These are phyloP conservation scores for Cyclotella atomus DNA, from an alignment of 108 stramenopile genomes.

Conservation along the genomic window DNA sequence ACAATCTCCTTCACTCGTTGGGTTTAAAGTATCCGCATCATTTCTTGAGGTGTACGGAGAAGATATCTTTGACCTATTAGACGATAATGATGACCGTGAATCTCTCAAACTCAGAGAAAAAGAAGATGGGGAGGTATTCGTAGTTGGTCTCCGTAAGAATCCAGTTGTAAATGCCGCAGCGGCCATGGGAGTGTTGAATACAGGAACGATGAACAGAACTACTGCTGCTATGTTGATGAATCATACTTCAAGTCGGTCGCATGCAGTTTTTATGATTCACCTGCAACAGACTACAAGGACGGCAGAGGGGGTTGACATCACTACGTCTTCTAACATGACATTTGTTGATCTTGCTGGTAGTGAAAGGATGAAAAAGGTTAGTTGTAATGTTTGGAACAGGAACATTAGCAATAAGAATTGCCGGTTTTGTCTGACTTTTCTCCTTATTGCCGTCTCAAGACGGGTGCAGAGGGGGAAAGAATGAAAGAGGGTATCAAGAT, in stretches of 20 bases:
- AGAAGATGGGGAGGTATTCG: conserved; percentile 30
- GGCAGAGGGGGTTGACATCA: conserved; percentile 65
- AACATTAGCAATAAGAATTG: no score
- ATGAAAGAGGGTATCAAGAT: conserved; percentile 93
- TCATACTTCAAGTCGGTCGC: conserved; percentile 77
- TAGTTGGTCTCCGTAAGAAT: conserved; percentile 49
- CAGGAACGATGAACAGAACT: conserved; percentile 90
- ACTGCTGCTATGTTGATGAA: conserved; percentile 95
- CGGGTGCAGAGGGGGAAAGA: conserved; percentile 88
- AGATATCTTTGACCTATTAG: conserved; percentile 91
- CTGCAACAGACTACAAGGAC: conserved; percentile 56
- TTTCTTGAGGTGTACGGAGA: conserved; percentile 97
- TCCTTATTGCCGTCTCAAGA: no score
- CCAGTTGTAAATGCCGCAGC: conserved; percentile 45
- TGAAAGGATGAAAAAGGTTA: conserved; percentile 96
- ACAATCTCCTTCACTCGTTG: conserved; percentile 37
- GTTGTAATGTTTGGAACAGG: no score
- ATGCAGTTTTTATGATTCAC: conserved; percentile 81
- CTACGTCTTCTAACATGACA: conserved; percentile 76
- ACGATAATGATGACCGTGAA: conserved; percentile 55
- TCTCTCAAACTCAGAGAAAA: conserved; percentile 76
- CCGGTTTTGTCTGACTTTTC: no score
- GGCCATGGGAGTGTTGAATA: conserved; percentile 78
- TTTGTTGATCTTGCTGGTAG: conserved; percentile 93
- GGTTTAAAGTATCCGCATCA: conserved; percentile 72